These are phyloP conservation scores for Diaporthe nobilis DNA, from an alignment of 2,329 filamentous ascomycete species.

Conservation along the genomic window DNA sequence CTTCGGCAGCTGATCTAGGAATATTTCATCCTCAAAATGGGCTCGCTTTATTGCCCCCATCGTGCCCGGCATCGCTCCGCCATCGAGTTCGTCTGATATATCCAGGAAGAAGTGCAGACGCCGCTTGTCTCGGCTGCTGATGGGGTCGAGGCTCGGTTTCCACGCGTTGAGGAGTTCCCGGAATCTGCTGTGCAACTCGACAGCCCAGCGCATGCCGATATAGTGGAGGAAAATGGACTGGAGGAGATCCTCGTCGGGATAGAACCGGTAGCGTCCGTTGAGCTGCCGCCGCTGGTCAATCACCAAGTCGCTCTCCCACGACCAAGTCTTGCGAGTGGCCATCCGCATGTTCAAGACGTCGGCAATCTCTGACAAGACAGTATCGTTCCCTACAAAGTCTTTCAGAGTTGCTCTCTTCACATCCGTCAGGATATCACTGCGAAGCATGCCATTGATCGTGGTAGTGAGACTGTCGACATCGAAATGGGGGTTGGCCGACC, in stretches of 20 bases:
- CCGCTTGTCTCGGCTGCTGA: slow-evolving; percentile 53
- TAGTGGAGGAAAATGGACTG: slow-evolving; percentile 59
- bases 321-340: slow-evolving; percentile 54
- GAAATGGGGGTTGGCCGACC: slow-evolving; percentile 53
- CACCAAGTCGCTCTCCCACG: slow-evolving; percentile 54
- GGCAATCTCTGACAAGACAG: slow-evolving; percentile 57
- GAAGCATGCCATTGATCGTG: slow-evolving; percentile 64
- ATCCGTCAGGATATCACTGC: slow-evolving; percentile 64
- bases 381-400: slow-evolving; percentile 51
- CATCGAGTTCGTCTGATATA: slow-evolving; percentile 19
- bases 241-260: slow-evolving; percentile 66
- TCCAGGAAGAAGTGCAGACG: slow-evolving; percentile 61
- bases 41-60: slow-evolving; percentile 52
- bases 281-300: slow-evolving; percentile 57
- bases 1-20: slow-evolving; percentile 68
- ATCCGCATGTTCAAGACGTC: slow-evolving; percentile 62
- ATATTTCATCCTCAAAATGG: slow-evolving; percentile 61
- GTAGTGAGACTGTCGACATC: slow-evolving; percentile 56
- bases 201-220: slow-evolving; percentile 55
- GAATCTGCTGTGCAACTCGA: slow-evolving; percentile 48
- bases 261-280: slow-evolving; percentile 68
- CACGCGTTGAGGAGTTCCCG: slow-evolving; percentile 49
- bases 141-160: slow-evolving; percentile 46
- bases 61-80: neutral
- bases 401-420: slow-evolving; percentile 46